Percentiles rank a stretch among this genome's conserved stretches.
Evolutionary conservation across 306 rosid genomes (phyloP).

Genomic region (Sicyos edulis): DNA sequence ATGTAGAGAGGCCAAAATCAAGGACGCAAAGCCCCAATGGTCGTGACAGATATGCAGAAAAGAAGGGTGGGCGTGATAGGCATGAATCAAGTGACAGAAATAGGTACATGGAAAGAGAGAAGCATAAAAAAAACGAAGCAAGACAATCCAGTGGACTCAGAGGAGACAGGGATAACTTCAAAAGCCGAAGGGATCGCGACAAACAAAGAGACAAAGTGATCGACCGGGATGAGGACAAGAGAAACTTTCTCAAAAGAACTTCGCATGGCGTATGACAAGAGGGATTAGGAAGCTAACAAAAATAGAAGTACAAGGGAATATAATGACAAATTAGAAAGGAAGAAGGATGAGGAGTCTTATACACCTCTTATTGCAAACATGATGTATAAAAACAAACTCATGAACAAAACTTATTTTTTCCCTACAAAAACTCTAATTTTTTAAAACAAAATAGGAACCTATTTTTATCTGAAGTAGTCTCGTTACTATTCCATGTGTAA

Average conservation of each 20-base stretch:
- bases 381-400: no score
- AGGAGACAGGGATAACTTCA: constrained; percentile 33
- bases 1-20: constrained; percentile 28
- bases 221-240: constrained; percentile 8
- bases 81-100: constrained; percentile 38
- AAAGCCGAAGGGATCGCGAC: constrained; percentile 45
- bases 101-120: constrained; percentile 31
- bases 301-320: constrained; percentile 20
- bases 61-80: constrained; percentile 35
- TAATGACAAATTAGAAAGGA: constrained; percentile 3
- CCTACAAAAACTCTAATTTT: no score
- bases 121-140: background rate
- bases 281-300: constrained; percentile 23
- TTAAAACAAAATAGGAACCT: no score
- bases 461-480: no score
- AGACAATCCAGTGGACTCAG: constrained; percentile 35
- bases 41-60: constrained; percentile 35
- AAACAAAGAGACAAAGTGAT: constrained; percentile 31
- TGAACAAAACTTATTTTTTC: no score
- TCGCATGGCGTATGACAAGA: background rate
- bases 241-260: constrained; percentile 5
- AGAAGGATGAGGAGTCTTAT: constrained; percentile 16
- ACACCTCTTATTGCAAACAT: no score
- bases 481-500: no score
- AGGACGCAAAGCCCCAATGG: constrained; percentile 32